Conservation (phyloP, 768 basidiomycete species). For the Austroboletus festivus region DNA sequence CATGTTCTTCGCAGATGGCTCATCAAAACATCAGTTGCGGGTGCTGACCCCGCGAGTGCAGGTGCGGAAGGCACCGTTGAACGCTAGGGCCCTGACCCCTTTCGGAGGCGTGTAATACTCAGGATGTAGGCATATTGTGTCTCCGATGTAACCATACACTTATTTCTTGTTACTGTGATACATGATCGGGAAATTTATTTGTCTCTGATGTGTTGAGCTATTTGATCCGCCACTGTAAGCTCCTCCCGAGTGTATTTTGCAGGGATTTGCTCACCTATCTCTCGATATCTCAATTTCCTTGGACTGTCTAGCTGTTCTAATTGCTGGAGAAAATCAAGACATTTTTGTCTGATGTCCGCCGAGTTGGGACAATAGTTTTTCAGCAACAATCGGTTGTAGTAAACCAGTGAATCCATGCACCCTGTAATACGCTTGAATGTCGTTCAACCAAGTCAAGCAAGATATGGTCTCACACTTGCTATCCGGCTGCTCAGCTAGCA, state of each 20-base stretch:
- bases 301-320: slow-evolving; percentile 64
- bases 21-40: too few relatives aligned
- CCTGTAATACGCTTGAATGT: slow-evolving; percentile 43
- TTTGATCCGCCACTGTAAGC: slow-evolving; percentile 1
- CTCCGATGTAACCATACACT: too few relatives aligned
- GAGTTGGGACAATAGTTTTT: slow-evolving; percentile 40
- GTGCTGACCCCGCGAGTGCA: too few relatives aligned
- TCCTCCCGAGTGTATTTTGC: not conserved
- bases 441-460: not conserved
- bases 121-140: too few relatives aligned
- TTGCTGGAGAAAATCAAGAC: slow-evolving; percentile 49
- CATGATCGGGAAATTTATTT: slow-evolving; percentile 1
- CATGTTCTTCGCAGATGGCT: too few relatives aligned
- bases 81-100: too few relatives aligned
- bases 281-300: slow-evolving; percentile 65
- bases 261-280: slow-evolving; percentile 45
- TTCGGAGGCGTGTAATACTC: too few relatives aligned
- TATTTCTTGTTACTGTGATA: too few relatives aligned
- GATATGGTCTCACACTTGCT: slow-evolving; percentile 70
- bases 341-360: slow-evolving; percentile 42
- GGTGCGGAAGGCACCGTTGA: too few relatives aligned
- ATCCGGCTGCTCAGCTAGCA: slow-evolving; percentile 86
- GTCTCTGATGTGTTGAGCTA: slow-evolving; percentile 21
- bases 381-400: slow-evolving; percentile 76
- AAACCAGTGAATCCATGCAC: slow-evolving; percentile 91